A percentile compares a stretch with the other conserved stretches of the same genome.
Conservation (phyloP, 768 basidiomycete genomes). For the Termitomyces sp. region DNA sequence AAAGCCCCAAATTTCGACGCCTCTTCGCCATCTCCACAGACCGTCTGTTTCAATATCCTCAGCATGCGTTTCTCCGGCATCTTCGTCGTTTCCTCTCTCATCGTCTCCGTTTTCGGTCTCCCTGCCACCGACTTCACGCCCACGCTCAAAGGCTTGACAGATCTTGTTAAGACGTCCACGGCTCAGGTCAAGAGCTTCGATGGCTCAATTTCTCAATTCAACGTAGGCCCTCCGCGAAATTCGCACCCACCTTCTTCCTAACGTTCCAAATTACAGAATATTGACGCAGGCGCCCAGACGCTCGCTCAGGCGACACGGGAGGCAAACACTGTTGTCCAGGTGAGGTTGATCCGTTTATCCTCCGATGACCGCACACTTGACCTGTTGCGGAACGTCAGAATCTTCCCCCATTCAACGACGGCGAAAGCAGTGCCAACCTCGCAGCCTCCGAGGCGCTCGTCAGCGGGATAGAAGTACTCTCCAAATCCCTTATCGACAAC, state of each 20-base stretch:
- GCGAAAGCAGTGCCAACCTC: not conserved
- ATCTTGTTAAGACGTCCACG: not conserved
- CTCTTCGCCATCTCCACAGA: not conserved
- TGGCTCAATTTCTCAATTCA: not conserved
- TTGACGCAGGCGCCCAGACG: not conserved
- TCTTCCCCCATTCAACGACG: not conserved
- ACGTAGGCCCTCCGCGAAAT: not conserved
- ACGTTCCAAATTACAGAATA: not conserved
- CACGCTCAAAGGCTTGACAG: not conserved
- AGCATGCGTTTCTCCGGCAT: not conserved
- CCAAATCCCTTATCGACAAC: not conserved
- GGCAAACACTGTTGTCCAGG: not conserved
- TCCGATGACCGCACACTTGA: not conserved
- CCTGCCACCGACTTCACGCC: not conserved
- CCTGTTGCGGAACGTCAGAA: not conserved
- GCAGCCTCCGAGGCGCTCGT: not conserved
- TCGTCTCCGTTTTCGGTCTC: not conserved
- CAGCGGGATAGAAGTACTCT: not conserved
- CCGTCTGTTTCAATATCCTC: not conserved
- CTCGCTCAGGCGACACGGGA: fast-evolving
- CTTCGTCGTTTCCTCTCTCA: not conserved
- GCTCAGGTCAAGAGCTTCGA: not conserved
- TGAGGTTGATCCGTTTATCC: not conserved
- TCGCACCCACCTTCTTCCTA: too few relatives aligned
- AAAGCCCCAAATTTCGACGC: not conserved